These are phyloP conservation scores for Daldinia eschscholtzii DNA, from an alignment of 2,329 filamentous ascomycete species.

Conservation along the genomic window DNA sequence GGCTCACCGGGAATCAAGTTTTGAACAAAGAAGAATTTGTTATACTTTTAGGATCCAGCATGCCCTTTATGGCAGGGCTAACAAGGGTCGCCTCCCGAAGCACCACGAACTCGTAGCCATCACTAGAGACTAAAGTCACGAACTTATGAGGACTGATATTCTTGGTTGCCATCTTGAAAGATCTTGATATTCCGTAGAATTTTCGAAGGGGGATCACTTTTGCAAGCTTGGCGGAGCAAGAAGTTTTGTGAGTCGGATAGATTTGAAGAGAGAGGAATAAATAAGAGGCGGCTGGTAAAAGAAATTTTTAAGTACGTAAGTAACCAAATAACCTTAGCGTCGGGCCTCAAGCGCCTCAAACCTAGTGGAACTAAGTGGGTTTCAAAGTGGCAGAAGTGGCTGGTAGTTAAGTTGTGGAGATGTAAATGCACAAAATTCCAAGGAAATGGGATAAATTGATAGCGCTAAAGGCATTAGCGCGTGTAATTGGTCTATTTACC, in stretches of 20 bases:
- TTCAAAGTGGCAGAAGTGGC: conserved; percentile 7
- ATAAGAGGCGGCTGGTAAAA: conserved; percentile 17
- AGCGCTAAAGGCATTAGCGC: background rate
- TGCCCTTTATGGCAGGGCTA: conserved; percentile 79
- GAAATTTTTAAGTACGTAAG: conserved; percentile 23
- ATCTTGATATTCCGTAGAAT: background rate
- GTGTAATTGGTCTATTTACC: conserved; percentile 22
- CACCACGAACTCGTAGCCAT: conserved; percentile 82
- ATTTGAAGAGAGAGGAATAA: conserved; percentile 37
- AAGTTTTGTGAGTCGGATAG: background rate
- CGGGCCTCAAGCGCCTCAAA: conserved; percentile 2
- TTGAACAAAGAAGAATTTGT: conserved; percentile 14
- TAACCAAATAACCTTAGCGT: background rate
- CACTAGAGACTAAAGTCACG: conserved; percentile 80
- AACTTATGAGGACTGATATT: conserved; percentile 67
- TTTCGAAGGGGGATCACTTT: background rate
- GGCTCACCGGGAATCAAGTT: background rate
- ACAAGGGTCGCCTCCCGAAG: conserved; percentile 77
- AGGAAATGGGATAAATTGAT: conserved; percentile 1
- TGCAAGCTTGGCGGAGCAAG: background rate
- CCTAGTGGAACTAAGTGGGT: conserved; percentile 2
- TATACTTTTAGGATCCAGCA: conserved; percentile 77
- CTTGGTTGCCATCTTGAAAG: conserved; percentile 45
- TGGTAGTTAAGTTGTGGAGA: background rate
- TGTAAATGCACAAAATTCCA: background rate